Percentiles rank a stretch among this genome's conserved stretches.
These are phyloP conservation scores for Solanum neorickii DNA, from an alignment of 257 asterid genomes.

Conservation along the genomic window DNA sequence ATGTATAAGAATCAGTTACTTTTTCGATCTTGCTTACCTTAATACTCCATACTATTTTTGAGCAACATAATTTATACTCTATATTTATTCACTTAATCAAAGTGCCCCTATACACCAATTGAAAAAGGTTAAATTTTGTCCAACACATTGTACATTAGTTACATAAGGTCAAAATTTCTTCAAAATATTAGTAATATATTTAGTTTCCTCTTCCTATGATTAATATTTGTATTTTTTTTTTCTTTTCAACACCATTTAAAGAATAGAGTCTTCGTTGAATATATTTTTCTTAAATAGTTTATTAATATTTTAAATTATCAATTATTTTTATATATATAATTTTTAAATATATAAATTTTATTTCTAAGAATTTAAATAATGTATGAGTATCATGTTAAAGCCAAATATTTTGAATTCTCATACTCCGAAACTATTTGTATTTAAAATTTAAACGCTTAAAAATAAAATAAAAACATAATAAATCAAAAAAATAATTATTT, in stretches of 20 bases:
- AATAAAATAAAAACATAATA: not conserved
- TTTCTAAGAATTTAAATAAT: too few relatives aligned
- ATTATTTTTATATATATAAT: too few relatives aligned
- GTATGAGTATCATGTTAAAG: too few relatives aligned
- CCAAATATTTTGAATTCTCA: not conserved
- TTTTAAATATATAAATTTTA: too few relatives aligned
- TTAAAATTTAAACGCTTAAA: not conserved
- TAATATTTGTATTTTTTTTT: not conserved
- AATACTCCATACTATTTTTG: too few relatives aligned
- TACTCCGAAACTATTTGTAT: not conserved
- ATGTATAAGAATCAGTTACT: too few relatives aligned
- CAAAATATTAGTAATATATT: not conserved
- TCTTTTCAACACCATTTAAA: not conserved
- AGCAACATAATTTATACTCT: not conserved
- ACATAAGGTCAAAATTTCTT: not conserved
- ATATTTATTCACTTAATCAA: not conserved
- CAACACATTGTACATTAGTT: not conserved
- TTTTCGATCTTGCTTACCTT: rapidly evolving
- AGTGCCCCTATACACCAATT: too few relatives aligned
- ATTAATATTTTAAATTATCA: too few relatives aligned
- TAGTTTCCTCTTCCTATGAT: not conserved
- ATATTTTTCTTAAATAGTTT: not conserved
- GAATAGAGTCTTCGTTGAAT: not conserved
- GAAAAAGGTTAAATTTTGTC: not conserved
- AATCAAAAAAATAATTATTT: not conserved